Conservation (phyloP, 306 rosid species). For the Arachis hypogaea region DNA sequence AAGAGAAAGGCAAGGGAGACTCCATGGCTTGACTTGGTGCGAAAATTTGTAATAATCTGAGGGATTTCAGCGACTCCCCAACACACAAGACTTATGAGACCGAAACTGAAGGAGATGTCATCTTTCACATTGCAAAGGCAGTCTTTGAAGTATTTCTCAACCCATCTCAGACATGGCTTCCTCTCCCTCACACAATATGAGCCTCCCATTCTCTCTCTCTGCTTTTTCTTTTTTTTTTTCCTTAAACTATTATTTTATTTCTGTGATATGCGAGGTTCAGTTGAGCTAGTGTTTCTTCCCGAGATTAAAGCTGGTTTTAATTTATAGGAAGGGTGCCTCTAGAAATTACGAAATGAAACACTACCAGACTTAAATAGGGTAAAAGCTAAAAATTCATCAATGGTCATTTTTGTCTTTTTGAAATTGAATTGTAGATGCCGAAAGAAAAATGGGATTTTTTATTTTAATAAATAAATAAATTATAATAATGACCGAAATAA, state of each 20-base stretch:
- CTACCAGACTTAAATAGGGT: too few species aligned
- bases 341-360: constrained; percentile 6
- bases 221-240: background rate
- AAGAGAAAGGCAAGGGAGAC: constrained; percentile 80
- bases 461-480: too few species aligned
- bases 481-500: too few species aligned
- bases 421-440: too few species aligned
- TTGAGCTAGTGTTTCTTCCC: background rate
- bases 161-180: constrained; percentile 70
- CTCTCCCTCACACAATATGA: constrained; percentile 67
- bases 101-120: constrained; percentile 70
- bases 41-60: constrained; percentile 81
- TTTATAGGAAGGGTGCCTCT: background rate
- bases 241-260: background rate
- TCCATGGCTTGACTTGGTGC: constrained; percentile 76
- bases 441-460: too few species aligned
- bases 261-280: background rate
- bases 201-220: constrained; percentile 49
- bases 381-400: too few species aligned
- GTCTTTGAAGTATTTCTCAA: constrained; percentile 71
- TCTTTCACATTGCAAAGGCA: constrained; percentile 78
- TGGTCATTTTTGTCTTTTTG: too few species aligned
- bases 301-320: background rate
- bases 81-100: constrained; percentile 59
- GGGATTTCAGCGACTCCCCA: constrained; percentile 97